A percentile compares a stretch with the other conserved stretches of the same genome.
Evolutionary conservation across 1,284 basidiomycete genomes (phyloP).

Genomic region (Ganoderma boninense): DNA sequence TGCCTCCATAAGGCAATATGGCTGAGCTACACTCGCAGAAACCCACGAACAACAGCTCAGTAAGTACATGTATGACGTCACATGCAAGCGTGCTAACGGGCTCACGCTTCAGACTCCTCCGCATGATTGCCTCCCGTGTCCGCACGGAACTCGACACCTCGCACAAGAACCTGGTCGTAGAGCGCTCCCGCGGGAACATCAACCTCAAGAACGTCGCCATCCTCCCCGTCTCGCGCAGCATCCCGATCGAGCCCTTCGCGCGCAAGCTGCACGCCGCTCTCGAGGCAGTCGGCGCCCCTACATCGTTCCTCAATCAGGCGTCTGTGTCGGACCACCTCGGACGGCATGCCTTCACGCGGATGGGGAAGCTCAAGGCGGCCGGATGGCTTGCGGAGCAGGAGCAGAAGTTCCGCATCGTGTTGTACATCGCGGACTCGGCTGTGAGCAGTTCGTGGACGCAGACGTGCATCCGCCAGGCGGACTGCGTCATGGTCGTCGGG

Average conservation of each 20-base stretch:
- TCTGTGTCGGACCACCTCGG: slow-evolving; percentile 91
- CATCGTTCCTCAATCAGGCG: slow-evolving; percentile 91
- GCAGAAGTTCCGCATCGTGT: slow-evolving; percentile 88
- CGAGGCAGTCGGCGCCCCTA: slow-evolving; percentile 89
- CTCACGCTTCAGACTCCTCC: slow-evolving; percentile 65
- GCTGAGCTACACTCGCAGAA: slow-evolving; percentile 53
- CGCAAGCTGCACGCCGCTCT: slow-evolving; percentile 88
- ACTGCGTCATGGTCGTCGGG: slow-evolving; percentile 95
- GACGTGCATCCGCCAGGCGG: slow-evolving; percentile 96
- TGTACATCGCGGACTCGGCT: slow-evolving; percentile 94
- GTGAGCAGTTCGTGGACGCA: slow-evolving; percentile 96
- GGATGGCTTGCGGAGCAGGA: slow-evolving; percentile 97
- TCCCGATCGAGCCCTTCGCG: slow-evolving; percentile 90
- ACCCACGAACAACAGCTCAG: slow-evolving; percentile 96
- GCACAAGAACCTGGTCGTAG: slow-evolving; percentile 55
- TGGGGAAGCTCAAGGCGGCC: slow-evolving; percentile 94
- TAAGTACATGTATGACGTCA: slow-evolving; percentile 47
- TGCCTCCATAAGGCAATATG: neutral
- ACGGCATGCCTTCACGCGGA: slow-evolving; percentile 90
- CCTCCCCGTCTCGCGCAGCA: slow-evolving; percentile 80
- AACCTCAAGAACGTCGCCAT: slow-evolving; percentile 96
- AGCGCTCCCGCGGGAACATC: slow-evolving; percentile 81
- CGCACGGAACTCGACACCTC: slow-evolving; percentile 81
- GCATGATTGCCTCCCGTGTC: slow-evolving; percentile 94
- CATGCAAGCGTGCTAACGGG: neutral